phyloP scores from a whole-genome alignment of 108 stramenopile genomes.

The Cyclotella kingstonii region DNA sequence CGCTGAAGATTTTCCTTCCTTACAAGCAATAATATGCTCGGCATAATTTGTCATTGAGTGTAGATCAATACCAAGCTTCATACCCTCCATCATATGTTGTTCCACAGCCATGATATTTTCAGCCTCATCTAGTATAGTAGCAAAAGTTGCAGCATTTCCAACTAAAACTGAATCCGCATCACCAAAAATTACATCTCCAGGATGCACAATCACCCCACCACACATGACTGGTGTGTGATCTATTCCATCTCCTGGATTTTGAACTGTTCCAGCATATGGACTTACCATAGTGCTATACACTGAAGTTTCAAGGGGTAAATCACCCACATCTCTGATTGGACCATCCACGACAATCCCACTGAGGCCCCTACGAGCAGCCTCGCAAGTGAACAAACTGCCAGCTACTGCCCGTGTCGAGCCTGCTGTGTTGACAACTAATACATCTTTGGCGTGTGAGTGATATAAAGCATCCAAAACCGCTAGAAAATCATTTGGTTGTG shows the following conservation, averaged over 20 bases:
- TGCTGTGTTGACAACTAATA: slow-evolving; percentile 45
- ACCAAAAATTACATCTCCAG: slow-evolving; percentile 54
- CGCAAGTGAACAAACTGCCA: slow-evolving; percentile 45
- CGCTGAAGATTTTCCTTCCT: slow-evolving; percentile 32
- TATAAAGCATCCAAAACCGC: slow-evolving; percentile 44
- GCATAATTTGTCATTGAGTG: slow-evolving; percentile 42
- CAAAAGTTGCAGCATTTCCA: slow-evolving; percentile 21
- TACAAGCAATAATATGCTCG: slow-evolving; percentile 30
- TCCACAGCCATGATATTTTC: slow-evolving; percentile 36
- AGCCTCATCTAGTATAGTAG: slow-evolving; percentile 26
- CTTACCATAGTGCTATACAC: slow-evolving; percentile 34
- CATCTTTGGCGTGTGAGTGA: slow-evolving; percentile 28
- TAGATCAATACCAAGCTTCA: slow-evolving; percentile 31
- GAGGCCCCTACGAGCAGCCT: slow-evolving; percentile 42
- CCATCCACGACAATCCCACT: slow-evolving; percentile 55
- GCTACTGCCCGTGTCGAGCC: slow-evolving; percentile 55
- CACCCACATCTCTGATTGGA: slow-evolving; percentile 45
- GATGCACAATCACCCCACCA: slow-evolving; percentile 46
- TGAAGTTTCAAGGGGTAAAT: slow-evolving; percentile 13
- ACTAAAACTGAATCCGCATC: slow-evolving; percentile 43
- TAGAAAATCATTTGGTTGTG: slow-evolving; percentile 54
- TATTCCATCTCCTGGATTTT: slow-evolving; percentile 40
- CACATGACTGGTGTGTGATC: slow-evolving; percentile 36
- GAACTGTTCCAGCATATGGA: slow-evolving; percentile 54
- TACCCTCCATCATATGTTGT: slow-evolving; percentile 23